Conservation (phyloP, 441 rosid genomes). For the Jatropha podagrica region DNA sequence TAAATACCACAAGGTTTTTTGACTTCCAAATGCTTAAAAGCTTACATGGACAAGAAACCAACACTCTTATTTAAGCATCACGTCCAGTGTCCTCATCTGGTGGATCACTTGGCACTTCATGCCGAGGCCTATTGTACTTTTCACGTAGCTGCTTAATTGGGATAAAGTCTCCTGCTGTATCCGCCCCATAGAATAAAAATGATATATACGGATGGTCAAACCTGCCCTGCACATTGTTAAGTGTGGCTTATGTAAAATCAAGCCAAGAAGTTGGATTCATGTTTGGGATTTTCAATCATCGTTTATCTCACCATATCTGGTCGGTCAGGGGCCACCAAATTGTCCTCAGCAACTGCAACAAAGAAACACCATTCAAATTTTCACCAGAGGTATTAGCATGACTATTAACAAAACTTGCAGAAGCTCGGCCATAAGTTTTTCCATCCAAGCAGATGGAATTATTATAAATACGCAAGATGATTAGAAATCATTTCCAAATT, state of each 20-base stretch:
- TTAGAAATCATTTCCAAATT: neutral
- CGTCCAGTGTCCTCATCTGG: constrained; percentile 43
- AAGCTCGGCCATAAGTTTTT: neutral
- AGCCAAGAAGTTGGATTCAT: constrained; percentile 1
- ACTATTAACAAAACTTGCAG: constrained; percentile 4
- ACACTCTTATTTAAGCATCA: constrained; percentile 25
- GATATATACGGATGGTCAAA: constrained; percentile 90
- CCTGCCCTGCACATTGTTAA: constrained; percentile 58
- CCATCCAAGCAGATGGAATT: constrained; percentile 5
- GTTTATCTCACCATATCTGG: constrained; percentile 58
- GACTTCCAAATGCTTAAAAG: neutral
- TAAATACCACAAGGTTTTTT: neutral
- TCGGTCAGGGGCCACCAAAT: constrained; percentile 59
- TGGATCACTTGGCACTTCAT: constrained; percentile 68
- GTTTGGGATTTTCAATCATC: constrained; percentile 4
- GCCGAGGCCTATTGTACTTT: constrained; percentile 69
- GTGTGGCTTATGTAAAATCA: constrained; percentile 1
- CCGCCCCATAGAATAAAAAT: constrained; percentile 79
- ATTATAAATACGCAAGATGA: neutral
- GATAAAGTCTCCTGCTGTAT: constrained; percentile 87
- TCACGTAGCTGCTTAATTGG: constrained; percentile 91
- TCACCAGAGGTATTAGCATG: constrained; percentile 19
- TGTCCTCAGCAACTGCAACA: constrained; percentile 87
- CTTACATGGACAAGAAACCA: neutral
- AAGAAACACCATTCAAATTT: constrained; percentile 4